Evolutionary conservation across 2,329 filamentous ascomycete genomes (phyloP), one percentile per base, ranked within the genome.

Genomic region (Cordyceps fumosorosea): DNA sequence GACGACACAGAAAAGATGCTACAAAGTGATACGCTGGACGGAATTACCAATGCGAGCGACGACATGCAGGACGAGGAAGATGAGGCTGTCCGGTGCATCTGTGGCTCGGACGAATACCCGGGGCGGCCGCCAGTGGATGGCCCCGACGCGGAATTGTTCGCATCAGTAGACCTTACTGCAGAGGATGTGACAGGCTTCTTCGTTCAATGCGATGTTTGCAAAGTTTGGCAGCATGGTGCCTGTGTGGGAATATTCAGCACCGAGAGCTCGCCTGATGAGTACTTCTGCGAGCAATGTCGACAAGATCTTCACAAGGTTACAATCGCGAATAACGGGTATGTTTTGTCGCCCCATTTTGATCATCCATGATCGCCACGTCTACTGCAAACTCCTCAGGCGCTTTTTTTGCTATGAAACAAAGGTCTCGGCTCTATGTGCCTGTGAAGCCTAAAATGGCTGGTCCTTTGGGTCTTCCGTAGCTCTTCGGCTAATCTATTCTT

Each of bases 211-310:
- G 95, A 98, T 77, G 82, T 90, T 66, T 99, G 95, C 81, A 96
- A 96, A 74, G 95, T 98, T 66, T 99, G 93, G 95, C 95, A 99
- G 75, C 95, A 99, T 74, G 95, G 95, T 70, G 93, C 93, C 64
- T 99, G 95, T 72, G 93, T 99, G 64, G 93, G 95, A 64, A 96
- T 99, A 71, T 92, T 96, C 79, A 95, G 95, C 68, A 93, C 96
- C 75, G 89, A 90, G 68, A 88, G 89, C 73, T 93, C 91, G 67
- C 95, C 95, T 11, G 93, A 98, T 60, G 93, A 98, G 75, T 99
- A 99, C 78, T 99, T 95, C 73, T 99, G 95, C 77, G 95, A 99
- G 77, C 85, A 91, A 74, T 99, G 95, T 77, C 88, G 90, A 67
- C 92, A 92, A 72, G 92, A 96, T 73, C 82, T 96, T 58, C 95